A percentile compares a stretch with the other conserved stretches of the same genome.
Conservation (phyloP, 129 eudicot genomes). For the Daucus carota region DNA sequence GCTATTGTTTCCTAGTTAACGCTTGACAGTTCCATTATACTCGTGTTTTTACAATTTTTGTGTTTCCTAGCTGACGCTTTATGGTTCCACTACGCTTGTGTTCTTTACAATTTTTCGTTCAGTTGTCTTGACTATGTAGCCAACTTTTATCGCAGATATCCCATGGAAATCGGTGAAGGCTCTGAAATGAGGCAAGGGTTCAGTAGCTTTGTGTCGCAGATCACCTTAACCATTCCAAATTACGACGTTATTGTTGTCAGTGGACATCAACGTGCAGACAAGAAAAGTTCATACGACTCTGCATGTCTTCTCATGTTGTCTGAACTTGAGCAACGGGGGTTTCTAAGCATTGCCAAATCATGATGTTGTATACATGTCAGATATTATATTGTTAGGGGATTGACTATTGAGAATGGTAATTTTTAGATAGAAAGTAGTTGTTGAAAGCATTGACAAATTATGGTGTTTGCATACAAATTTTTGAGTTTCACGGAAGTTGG, state of each 20-base stretch:
- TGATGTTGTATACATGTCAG: background rate
- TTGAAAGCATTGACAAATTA: too few species aligned
- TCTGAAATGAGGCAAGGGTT: slow-evolving; percentile 37
- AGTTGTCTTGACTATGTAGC: background rate
- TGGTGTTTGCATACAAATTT: too few species aligned
- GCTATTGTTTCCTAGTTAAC: background rate
- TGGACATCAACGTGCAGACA: slow-evolving; percentile 67
- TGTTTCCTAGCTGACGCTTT: background rate
- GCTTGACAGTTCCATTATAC: background rate
- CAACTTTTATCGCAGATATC: slow-evolving; percentile 30
- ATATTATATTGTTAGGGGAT: too few species aligned
- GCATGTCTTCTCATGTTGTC: slow-evolving; percentile 64
- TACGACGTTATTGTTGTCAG: slow-evolving; percentile 39
- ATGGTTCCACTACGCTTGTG: background rate
- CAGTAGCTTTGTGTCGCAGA: slow-evolving; percentile 45
- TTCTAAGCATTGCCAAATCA: slow-evolving; percentile 29
- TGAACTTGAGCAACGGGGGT: slow-evolving; percentile 48
- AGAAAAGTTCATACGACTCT: slow-evolving; percentile 77
- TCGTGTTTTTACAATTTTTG: too few species aligned
- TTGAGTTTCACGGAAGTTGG: too few species aligned
- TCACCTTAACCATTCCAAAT: slow-evolving; percentile 59
- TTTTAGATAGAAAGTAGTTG: too few species aligned
- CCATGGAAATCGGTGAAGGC: slow-evolving; percentile 50
- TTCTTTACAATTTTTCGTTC: background rate
- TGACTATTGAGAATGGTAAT: too few species aligned